Evolutionary conservation across 208 protist species (phyloP).

Genomic region (Phytomonas francai): DNA sequence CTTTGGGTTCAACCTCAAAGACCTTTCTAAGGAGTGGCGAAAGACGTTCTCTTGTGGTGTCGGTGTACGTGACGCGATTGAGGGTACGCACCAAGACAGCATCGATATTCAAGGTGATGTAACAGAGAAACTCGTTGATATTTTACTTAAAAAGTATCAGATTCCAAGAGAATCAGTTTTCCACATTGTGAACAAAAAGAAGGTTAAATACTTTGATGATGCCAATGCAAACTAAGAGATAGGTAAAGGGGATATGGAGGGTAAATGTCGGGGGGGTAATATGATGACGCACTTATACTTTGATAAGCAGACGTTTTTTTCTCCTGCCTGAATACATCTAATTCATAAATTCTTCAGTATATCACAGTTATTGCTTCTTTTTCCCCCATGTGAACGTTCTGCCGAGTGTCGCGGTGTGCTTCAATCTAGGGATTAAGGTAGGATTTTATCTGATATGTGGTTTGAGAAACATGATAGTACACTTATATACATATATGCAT

Average conservation of each 20-base stretch:
- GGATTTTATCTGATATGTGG: neutral
- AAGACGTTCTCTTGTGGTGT: constrained; percentile 83
- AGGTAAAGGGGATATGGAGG: neutral
- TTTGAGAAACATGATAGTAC: neutral
- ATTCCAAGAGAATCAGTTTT: constrained; percentile 71
- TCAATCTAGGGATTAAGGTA: neutral
- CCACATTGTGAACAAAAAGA: constrained; percentile 73
- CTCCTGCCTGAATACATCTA: neutral
- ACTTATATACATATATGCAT: neutral
- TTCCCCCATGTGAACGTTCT: neutral
- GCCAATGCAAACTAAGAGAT: neutral
- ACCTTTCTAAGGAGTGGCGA: constrained; percentile 69
- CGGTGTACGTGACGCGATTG: constrained; percentile 56
- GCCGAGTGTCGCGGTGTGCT: neutral
- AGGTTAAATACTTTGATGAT: constrained; percentile 26
- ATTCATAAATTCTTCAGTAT: neutral
- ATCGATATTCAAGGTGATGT: constrained; percentile 84
- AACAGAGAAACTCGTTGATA: constrained; percentile 45
- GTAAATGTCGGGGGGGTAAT: neutral
- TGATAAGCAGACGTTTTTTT: neutral
- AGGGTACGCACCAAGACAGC: constrained; percentile 53
- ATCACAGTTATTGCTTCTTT: neutral
- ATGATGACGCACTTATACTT: neutral
- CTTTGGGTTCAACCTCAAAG: constrained; percentile 82
- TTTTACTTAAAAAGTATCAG: constrained; percentile 67